Evolutionary conservation across 306 rosid genomes (phyloP).

Genomic region (Trifolium subterraneum): DNA sequence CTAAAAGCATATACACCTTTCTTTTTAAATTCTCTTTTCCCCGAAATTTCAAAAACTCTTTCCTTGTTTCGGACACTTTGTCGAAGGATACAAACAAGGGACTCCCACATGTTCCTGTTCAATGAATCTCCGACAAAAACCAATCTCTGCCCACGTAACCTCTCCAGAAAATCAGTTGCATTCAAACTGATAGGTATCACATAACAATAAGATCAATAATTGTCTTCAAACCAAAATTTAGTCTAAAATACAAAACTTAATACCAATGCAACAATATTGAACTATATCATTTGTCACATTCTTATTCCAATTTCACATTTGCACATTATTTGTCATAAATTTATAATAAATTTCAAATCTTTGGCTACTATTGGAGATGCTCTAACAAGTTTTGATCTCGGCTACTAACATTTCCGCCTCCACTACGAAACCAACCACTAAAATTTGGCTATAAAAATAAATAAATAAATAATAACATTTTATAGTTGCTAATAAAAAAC

Average conservation of each 20-base stretch:
- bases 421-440: too few relatives aligned
- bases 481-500: not conserved
- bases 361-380: too few relatives aligned
- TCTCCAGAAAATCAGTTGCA: constrained; percentile 89
- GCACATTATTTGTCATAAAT: not conserved
- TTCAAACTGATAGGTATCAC: constrained; percentile 60
- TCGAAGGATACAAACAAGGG: constrained; percentile 81
- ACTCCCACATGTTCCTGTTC: constrained; percentile 98
- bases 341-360: not conserved
- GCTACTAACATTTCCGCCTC: not conserved
- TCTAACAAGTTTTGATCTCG: not conserved
- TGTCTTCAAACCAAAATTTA: not conserved
- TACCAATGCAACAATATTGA: not conserved
- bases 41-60: constrained; percentile 78
- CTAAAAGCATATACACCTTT: constrained; percentile 79
- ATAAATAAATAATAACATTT: not conserved
- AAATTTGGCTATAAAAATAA: not conserved
- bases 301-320: too few relatives aligned
- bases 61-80: constrained; percentile 63
- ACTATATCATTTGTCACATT: not conserved
- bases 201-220: constrained; percentile 27
- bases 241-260: constrained; percentile 5
- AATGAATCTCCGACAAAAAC: constrained; percentile 96
- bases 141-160: constrained; percentile 70
- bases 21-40: constrained; percentile 81